These are phyloP conservation scores for Penicillium griseofulvum DNA, from an alignment of 2,329 filamentous ascomycete species.

Conservation along the genomic window DNA sequence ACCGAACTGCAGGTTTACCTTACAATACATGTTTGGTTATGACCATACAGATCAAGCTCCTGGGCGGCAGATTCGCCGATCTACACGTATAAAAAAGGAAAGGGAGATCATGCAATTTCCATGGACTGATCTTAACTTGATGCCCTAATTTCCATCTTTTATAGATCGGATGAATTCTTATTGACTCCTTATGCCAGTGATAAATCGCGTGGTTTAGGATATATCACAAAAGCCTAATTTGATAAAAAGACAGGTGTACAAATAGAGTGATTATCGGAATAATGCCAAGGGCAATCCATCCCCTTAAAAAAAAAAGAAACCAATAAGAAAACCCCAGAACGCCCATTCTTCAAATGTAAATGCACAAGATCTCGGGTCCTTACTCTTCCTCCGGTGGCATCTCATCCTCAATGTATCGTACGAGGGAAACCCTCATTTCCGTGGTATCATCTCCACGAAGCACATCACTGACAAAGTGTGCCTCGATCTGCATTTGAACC, in stretches of 20 bases:
- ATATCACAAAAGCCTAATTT: slow-evolving; percentile 26
- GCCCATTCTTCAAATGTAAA: slow-evolving; percentile 5
- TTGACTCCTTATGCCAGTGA: slow-evolving; percentile 11
- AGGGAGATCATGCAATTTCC: slow-evolving; percentile 9
- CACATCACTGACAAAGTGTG: slow-evolving; percentile 92
- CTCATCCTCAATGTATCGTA: slow-evolving; percentile 96
- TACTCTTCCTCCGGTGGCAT: slow-evolving; percentile 93
- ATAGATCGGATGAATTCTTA: neutral
- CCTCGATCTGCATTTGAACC: slow-evolving; percentile 97
- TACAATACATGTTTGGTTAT: neutral
- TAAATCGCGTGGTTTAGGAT: slow-evolving; percentile 23
- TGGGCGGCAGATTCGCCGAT: slow-evolving; percentile 6
- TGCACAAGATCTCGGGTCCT: slow-evolving; percentile 20
- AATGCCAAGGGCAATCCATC: neutral
- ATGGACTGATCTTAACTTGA: slow-evolving; percentile 3
- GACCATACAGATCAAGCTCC: slow-evolving; percentile 6
- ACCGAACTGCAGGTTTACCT: neutral
- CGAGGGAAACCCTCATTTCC: slow-evolving; percentile 89
- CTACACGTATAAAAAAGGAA: slow-evolving; percentile 5
- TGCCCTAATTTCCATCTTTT: neutral
- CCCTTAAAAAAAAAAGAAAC: neutral
- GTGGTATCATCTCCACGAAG: slow-evolving; percentile 92
- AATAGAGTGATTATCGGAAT: neutral
- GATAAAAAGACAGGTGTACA: slow-evolving; percentile 1
- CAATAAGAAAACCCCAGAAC: slow-evolving; percentile 3